These are phyloP conservation scores for Xylaria sp. DNA, from an alignment of 2,329 filamentous ascomycete species.

Conservation along the genomic window DNA sequence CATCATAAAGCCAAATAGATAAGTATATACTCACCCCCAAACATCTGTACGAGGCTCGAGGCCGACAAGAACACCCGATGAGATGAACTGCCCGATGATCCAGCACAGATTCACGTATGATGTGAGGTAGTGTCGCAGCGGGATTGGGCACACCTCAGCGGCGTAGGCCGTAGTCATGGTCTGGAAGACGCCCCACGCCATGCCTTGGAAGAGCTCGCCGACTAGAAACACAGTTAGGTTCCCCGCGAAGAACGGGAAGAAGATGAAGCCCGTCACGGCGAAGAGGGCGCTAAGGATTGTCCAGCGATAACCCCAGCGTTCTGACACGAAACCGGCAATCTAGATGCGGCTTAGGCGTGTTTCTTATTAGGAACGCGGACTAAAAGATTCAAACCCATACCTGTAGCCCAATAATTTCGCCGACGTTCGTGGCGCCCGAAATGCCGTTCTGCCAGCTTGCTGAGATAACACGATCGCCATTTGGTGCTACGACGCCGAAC, in stretches of 20 bases:
- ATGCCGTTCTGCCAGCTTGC: slow-evolving; percentile 62
- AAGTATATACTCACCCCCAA: slow-evolving; percentile 46
- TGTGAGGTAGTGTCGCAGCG: slow-evolving; percentile 47
- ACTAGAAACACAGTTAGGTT: slow-evolving; percentile 52
- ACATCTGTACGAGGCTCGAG: slow-evolving; percentile 43
- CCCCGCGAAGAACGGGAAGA: slow-evolving; percentile 55
- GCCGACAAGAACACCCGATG: slow-evolving; percentile 48
- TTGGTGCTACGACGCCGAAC: slow-evolving; percentile 49
- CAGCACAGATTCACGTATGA: slow-evolving; percentile 49
- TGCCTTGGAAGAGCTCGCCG: slow-evolving; percentile 55
- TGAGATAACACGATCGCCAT: slow-evolving; percentile 55
- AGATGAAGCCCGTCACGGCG: slow-evolving; percentile 54
- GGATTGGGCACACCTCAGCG: slow-evolving; percentile 48
- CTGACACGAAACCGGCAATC: slow-evolving; percentile 57
- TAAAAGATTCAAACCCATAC: slow-evolving; percentile 16
- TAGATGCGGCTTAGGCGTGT: slow-evolving; percentile 13
- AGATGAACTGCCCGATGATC: slow-evolving; percentile 55
- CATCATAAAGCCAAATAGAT: background rate
- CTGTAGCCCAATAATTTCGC: slow-evolving; percentile 60
- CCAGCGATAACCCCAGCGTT: slow-evolving; percentile 55
- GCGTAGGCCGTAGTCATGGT: slow-evolving; percentile 48
- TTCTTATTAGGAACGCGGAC: slow-evolving; percentile 31
- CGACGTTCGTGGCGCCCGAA: slow-evolving; percentile 56
- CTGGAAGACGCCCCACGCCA: slow-evolving; percentile 53
- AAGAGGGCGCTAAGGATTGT: slow-evolving; percentile 55